Evolutionary conservation across 371 early-diverging fungal genomes (phyloP).

Genomic region (Rhizopus arrhizus): DNA sequence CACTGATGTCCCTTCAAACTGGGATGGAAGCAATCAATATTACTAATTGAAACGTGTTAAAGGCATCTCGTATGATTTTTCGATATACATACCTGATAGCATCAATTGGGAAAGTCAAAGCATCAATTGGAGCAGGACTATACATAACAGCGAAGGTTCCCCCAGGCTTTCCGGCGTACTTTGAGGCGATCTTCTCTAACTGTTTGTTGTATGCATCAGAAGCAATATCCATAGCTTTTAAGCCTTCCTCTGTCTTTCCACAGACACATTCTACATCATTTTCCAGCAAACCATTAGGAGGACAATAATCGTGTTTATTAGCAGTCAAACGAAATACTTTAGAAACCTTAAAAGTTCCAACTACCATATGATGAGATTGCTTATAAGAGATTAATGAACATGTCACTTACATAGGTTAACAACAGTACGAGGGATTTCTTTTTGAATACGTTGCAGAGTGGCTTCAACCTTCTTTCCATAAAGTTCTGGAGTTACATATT

Average conservation of each 20-base stretch:
- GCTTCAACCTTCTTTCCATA: constrained; percentile 23
- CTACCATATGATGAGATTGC: constrained; percentile 1
- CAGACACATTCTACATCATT: constrained; percentile 10
- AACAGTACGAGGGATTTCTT: constrained; percentile 12
- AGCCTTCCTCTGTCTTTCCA: constrained; percentile 2
- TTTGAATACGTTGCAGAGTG: constrained; percentile 21
- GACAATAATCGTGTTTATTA: constrained; percentile 13
- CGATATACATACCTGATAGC: constrained; percentile 21
- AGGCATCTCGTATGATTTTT: neutral
- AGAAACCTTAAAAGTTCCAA: constrained; percentile 21
- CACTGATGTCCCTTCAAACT: constrained; percentile 22
- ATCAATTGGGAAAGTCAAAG: constrained; percentile 19
- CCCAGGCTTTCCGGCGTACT: constrained; percentile 13
- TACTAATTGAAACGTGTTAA: constrained; percentile 5
- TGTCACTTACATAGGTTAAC: constrained; percentile 14
- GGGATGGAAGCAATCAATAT: constrained; percentile 29
- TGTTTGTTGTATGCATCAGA: constrained; percentile 13
- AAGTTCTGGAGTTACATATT: constrained; percentile 7
- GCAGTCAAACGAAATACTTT: constrained; percentile 9
- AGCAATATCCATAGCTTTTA: neutral
- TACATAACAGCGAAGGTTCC: constrained; percentile 24
- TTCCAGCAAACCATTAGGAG: neutral
- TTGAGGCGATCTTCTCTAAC: constrained; percentile 12
- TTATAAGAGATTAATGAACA: neutral
- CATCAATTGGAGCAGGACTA: constrained; percentile 22